Evolutionary conservation across 2,329 filamentous ascomycete species (phyloP).

Genomic region (Alternaria triticimaculans): DNA sequence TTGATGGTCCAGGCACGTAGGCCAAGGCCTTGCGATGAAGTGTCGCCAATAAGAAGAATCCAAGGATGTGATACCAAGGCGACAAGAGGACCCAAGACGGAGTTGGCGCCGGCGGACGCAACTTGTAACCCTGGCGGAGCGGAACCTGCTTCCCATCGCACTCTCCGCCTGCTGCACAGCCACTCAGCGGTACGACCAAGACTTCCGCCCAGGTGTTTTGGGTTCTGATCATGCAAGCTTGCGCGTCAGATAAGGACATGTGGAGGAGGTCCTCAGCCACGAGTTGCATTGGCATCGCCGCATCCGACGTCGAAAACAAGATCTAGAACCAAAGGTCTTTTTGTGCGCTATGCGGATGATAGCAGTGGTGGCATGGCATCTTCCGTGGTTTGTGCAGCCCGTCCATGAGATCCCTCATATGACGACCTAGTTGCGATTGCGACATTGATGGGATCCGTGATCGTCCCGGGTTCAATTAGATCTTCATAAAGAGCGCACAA

Average conservation of each 20-base stretch:
- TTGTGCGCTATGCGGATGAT: background rate
- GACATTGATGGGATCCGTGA: background rate
- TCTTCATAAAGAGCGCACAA: background rate
- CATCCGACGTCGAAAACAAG: background rate
- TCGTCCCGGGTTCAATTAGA: background rate
- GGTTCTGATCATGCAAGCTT: background rate
- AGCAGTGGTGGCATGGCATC: background rate
- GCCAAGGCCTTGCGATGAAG: slow-evolving; percentile 31
- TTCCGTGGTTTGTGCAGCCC: background rate
- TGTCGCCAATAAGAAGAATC: slow-evolving; percentile 12
- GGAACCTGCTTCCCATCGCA: slow-evolving; percentile 9
- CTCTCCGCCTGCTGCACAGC: slow-evolving; percentile 8
- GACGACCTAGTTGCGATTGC: background rate
- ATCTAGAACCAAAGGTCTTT: background rate
- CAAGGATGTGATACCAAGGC: slow-evolving; percentile 23
- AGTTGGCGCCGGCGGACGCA: slow-evolving; percentile 18
- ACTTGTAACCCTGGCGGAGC: slow-evolving; percentile 20
- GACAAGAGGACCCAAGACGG: slow-evolving; percentile 34
- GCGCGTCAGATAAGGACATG: background rate
- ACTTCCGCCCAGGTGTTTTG: slow-evolving; percentile 8
- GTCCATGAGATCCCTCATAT: background rate
- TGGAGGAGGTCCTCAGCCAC: background rate
- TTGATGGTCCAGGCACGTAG: slow-evolving; percentile 31
- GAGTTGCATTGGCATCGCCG: background rate
- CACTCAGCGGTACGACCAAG: slow-evolving; percentile 14